phyloP scores from a whole-genome alignment of 1,284 basidiomycete species.

The Cystobasidium slooffiae region DNA sequence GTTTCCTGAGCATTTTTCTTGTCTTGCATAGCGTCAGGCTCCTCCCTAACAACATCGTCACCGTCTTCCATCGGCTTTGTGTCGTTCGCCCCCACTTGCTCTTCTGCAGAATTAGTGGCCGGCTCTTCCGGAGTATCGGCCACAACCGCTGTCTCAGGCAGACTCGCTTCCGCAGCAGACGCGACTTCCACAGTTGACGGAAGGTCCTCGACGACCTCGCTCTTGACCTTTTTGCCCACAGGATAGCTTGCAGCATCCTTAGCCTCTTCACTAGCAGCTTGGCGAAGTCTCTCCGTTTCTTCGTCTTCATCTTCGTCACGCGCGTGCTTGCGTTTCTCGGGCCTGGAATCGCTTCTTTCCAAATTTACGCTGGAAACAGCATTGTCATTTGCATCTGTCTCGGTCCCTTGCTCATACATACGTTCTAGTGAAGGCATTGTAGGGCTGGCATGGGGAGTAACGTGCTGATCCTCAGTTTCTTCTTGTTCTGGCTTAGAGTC shows the following conservation, averaged over 20 bases:
- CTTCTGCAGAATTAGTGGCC: neutral
- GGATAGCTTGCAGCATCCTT: slow-evolving; percentile 8
- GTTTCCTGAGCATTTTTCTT: neutral
- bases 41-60: neutral
- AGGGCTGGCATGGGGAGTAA: slow-evolving; percentile 38
- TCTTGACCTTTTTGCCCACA: slow-evolving; percentile 42
- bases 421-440: neutral
- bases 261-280: slow-evolving; percentile 50
- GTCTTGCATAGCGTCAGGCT: neutral
- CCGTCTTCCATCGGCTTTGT: neutral
- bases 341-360: slow-evolving; percentile 23
- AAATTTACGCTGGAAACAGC: neutral
- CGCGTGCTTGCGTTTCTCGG: slow-evolving; percentile 38
- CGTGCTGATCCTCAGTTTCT: slow-evolving; percentile 32
- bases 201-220: neutral
- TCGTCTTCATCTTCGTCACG: slow-evolving; percentile 56
- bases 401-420: slow-evolving; percentile 34
- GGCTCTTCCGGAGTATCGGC: neutral
- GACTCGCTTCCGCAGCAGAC: neutral
- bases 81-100: neutral
- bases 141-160: neutral
- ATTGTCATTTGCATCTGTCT: slow-evolving; percentile 26
- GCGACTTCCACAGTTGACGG: neutral
- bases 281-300: slow-evolving; percentile 57
- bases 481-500: slow-evolving; percentile 10